A percentile compares a stretch with the other conserved stretches of the same genome.
These are phyloP conservation scores for Eutrema salsugineum DNA, from an alignment of 441 rosid genomes.

Conservation along the genomic window DNA sequence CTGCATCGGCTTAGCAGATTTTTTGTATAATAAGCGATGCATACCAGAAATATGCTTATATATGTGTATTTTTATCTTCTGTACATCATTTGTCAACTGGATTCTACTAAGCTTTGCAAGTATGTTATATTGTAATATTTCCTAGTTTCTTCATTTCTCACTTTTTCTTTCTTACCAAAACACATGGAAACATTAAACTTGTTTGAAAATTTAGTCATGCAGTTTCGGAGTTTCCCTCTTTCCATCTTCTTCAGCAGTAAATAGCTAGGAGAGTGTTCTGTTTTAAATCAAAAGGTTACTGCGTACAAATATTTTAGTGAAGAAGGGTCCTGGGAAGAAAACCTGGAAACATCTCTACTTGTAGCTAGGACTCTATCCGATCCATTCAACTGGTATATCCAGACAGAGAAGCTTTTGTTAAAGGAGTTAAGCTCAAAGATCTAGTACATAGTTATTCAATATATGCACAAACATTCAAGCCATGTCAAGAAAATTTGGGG, in stretches of 20 bases:
- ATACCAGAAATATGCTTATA: slow-evolving; percentile 11
- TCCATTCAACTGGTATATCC: not conserved
- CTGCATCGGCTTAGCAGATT: slow-evolving; percentile 31
- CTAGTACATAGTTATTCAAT: no score
- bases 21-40: slow-evolving; percentile 37
- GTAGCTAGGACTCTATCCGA: no score
- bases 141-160: not conserved
- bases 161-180: not conserved
- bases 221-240: not conserved
- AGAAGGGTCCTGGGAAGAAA: no score
- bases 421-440: not conserved
- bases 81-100: slow-evolving; percentile 29
- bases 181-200: not conserved
- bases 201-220: not conserved
- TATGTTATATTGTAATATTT: not conserved
- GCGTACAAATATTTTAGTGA: no score
- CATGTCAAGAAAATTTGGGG: no score
- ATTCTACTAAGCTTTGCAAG: slow-evolving; percentile 19
- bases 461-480: no score
- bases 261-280: no score
- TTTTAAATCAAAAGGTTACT: no score
- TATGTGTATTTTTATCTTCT: slow-evolving; percentile 21
- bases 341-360: no score
- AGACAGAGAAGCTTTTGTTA: not conserved
- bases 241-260: no score